Base-by-base conservation (phyloP, 768 basidiomycete genomes). In the Tricholoma flavovirens region DNA sequence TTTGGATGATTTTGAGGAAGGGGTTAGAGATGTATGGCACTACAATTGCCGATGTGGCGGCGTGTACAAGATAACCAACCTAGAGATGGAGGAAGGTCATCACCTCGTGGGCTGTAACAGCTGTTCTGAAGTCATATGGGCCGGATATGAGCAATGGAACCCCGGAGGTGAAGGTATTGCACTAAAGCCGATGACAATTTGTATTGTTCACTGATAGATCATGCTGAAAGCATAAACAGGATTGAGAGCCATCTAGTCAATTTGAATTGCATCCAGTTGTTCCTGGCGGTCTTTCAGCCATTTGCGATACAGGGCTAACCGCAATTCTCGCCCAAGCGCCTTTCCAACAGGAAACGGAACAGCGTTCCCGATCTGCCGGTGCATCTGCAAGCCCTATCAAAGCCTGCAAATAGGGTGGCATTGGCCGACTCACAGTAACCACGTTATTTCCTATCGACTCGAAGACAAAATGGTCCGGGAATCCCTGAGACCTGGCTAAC, bases 81-180 rank as follows among this genome's bases (percentile, higher is more conserved):
- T 62, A 1, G 78, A 86, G 50, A 78, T 93, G 76, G 89, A 92
- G 57, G 70, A 69, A 1, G 91, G 82, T n/a, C 73, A 74, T 49
- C 90, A 93, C 66, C 75, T 93, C 5, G 72, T 90, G 9, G 83
- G 79, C 1, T 93, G 91, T 60, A 79, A 71, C 54, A 81, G 81
- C 53, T 93, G 90, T 66, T 93, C 91, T 14, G 91, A 93, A 68
- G 83, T 82, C 8, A 74, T 93, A 1, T 93, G 90, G 88, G 87
- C 84, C n/a, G 90, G 91, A 1, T 93, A 90, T 63, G 86, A 93
- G 69, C 64, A 79, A 11, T 73, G 66, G 17, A 73, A 75, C 40
- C 69, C 62, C 6, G 74, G 71, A 21, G 54, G 59, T 35, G 63
- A 65, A 56, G 61, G 33, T 49, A 49, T 30, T 49, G 7, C 1